Evolutionary conservation across 1,139 yeast species (phyloP).

Genomic region (Suhomyces panamericanus): DNA sequence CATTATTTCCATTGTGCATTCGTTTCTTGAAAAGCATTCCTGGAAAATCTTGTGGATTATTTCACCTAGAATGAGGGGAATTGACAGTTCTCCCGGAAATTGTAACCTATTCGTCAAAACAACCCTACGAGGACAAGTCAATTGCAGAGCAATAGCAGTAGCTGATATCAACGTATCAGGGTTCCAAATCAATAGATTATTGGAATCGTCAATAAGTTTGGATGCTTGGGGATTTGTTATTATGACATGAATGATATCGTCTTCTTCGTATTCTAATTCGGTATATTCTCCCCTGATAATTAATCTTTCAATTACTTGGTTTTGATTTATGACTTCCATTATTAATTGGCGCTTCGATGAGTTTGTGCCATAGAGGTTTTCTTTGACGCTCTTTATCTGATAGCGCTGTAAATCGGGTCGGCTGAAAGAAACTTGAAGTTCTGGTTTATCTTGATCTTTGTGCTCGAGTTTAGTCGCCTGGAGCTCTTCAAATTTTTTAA

Average conservation of each 20-base stretch:
- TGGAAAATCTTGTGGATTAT: conserved; percentile 82
- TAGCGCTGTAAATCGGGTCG: conserved; percentile 52
- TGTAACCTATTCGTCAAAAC: conserved; percentile 57
- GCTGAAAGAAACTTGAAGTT: conserved; percentile 46
- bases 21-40: conserved; percentile 50
- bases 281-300: conserved; percentile 53
- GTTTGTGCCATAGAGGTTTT: conserved; percentile 27
- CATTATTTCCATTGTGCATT: conserved; percentile 48
- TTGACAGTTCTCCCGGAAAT: conserved; percentile 56
- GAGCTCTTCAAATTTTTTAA: conserved; percentile 25
- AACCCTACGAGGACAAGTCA: conserved; percentile 70
- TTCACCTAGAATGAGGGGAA: conserved; percentile 71
- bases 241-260: conserved; percentile 65
- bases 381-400: conserved; percentile 42
- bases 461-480: conserved; percentile 11
- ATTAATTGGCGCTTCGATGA: conserved; percentile 44
- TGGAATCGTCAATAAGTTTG: conserved; percentile 53
- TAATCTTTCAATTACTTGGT: conserved; percentile 36
- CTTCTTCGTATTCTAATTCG: conserved; percentile 38
- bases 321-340: conserved; percentile 45
- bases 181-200: conserved; percentile 68
- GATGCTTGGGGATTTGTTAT: conserved; percentile 41
- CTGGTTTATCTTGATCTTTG: conserved; percentile 21
- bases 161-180: conserved; percentile 85
- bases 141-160: conserved; percentile 75